Evolutionary conservation across 1,139 yeast species (phyloP), one percentile per base, ranked within the genome.

Genomic region (Lodderomyces jiufengensis): DNA sequence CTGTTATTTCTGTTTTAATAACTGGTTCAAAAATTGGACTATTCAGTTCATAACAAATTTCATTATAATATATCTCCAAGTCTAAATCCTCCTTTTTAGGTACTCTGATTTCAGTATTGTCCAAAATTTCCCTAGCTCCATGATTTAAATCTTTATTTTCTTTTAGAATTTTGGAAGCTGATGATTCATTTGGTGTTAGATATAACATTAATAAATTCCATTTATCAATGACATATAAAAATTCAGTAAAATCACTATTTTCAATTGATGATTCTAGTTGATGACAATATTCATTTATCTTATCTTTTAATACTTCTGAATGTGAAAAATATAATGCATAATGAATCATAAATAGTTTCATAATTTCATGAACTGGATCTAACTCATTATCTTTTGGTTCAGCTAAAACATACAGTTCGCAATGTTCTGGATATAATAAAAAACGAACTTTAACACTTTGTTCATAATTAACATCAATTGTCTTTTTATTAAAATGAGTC

Each of bases 281-380:
- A 12, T 51, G 48, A 45, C 70, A 66, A 40, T 59, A 69, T 10
- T 60, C 50, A 29, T 56, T 55, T 8, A 72, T 59, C 4, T 55
- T 55, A 22, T 55, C 55, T 47, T 54, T 75, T 47, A 57, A 68
- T 49, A 38, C 53, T 36, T 32, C 52, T 14, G 58, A 71, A 53
- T 54, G 77, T 47, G 52, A 62, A 42, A 70, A 69, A 45, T 63
- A 70, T 12, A 70, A 50, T 3, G 68, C 57, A 38, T 53, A 66
- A 43, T 70, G 74, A 18, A 69, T 62, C 55, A 66, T 70, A 39
- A 69, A 62, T 7, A 69, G 45, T 43, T 63, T 75, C 15, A 83
- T 84, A 33, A 87, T 72, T 51, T 88, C 96, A 32, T 69, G 72
- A 44, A 84, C 63, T 3, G 95, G 92, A 49, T 84, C 80, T 41